Evolutionary conservation across 2,329 filamentous ascomycete species (phyloP).

Genomic region (Pseudogymnoascus sp.): DNA sequence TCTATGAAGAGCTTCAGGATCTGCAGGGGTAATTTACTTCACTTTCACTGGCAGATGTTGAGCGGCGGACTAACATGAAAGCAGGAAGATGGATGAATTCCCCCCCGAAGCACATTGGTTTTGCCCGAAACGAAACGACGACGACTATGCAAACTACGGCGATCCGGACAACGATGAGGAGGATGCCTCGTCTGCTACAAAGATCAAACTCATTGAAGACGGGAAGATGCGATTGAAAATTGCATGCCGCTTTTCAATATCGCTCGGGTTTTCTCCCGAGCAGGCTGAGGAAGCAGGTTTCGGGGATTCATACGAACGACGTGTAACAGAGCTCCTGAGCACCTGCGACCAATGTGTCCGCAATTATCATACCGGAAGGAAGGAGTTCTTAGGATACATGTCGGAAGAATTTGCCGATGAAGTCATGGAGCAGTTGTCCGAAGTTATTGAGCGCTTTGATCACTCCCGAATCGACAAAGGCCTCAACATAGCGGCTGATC

Average conservation of each 20-base stretch:
- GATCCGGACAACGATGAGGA: conserved; percentile 41
- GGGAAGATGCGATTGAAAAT: conserved; percentile 50
- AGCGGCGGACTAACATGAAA: background rate
- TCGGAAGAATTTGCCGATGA: conserved; percentile 46
- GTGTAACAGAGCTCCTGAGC: conserved; percentile 51
- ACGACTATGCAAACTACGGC: conserved; percentile 59
- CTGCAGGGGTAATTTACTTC: background rate
- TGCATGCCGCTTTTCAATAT: conserved; percentile 60
- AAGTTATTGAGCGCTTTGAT: conserved; percentile 53
- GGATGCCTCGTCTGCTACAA: conserved; percentile 43
- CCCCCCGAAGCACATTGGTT: conserved; percentile 51
- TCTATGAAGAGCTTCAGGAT: conserved; percentile 6
- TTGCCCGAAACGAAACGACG: conserved; percentile 56
- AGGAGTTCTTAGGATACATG: conserved; percentile 53
- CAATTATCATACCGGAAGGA: conserved; percentile 66
- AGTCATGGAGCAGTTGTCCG: conserved; percentile 43
- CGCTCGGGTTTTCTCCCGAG: conserved; percentile 59
- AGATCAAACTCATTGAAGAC: conserved; percentile 46
- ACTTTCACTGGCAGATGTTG: background rate
- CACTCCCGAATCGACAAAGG: conserved; percentile 54
- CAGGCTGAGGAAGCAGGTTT: conserved; percentile 44
- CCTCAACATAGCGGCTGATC: conserved; percentile 47
- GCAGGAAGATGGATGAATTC: conserved; percentile 15
- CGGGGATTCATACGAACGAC: conserved; percentile 50
- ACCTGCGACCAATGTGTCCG: conserved; percentile 64